Evolutionary conservation across 495 filamentous ascomycete species (phyloP).

Genomic region (Neurospora africana): DNA sequence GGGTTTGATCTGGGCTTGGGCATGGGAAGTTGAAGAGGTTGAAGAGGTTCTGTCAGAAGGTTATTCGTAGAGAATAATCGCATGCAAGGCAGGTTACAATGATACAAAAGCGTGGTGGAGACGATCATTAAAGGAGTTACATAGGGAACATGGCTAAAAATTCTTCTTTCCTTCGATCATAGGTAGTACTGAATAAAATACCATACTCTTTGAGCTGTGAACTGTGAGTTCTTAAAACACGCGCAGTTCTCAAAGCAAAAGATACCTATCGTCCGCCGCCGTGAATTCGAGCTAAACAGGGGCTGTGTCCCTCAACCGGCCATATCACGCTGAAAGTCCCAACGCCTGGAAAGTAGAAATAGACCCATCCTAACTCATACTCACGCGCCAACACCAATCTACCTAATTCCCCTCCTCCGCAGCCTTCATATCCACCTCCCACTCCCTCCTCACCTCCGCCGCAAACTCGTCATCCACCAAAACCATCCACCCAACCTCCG

Average conservation of each 20-base stretch:
- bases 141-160: too few relatives aligned
- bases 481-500: conserved; percentile 38
- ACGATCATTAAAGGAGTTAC: too few relatives aligned
- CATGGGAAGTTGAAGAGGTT: not conserved
- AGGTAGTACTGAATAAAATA: not conserved
- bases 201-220: not conserved
- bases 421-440: conserved; percentile 26
- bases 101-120: too few relatives aligned
- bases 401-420: conserved; percentile 12
- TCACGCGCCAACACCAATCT: not conserved
- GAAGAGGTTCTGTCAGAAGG: not conserved
- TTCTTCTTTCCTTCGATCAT: not conserved
- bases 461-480: conserved; percentile 39
- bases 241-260: not conserved
- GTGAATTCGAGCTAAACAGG: not conserved
- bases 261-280: not conserved
- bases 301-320: not conserved
- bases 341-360: not conserved
- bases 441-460: conserved; percentile 27
- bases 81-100: too few relatives aligned
- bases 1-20: not conserved
- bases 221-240: not conserved
- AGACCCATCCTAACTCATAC: not conserved
- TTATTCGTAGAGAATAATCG: not conserved
- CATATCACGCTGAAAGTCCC: not conserved